Conservation (phyloP, 192 early-diverging fungal species). For the Gryganskiella cystojenkinii region DNA sequence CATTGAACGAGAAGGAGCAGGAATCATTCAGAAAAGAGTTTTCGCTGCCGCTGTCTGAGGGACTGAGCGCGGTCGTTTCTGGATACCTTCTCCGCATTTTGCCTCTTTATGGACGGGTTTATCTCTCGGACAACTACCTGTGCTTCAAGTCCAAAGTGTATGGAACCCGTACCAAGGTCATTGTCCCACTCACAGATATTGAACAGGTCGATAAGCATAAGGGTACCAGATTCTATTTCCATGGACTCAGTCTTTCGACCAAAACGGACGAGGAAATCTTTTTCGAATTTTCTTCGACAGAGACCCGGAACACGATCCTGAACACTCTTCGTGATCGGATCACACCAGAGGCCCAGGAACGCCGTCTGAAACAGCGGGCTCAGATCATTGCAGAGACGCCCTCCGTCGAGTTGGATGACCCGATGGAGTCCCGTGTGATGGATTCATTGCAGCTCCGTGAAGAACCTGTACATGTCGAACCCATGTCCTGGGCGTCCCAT, state of each 20-base stretch:
- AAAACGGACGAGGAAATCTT: conserved; percentile 63
- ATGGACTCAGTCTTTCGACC: conserved; percentile 59
- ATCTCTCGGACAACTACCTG: conserved; percentile 69
- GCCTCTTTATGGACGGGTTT: conserved; percentile 69
- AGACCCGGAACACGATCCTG: conserved; percentile 40
- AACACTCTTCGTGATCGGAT: conserved; percentile 28
- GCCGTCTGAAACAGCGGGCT: conserved; percentile 15
- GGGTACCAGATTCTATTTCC: conserved; percentile 54
- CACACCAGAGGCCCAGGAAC: conserved; percentile 30
- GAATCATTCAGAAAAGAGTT: conserved; percentile 63
- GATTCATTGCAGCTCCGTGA: conserved; percentile 43
- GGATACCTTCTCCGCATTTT: conserved; percentile 62
- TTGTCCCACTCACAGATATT: conserved; percentile 68
- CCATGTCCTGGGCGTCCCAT: conserved; percentile 30
- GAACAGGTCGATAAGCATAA: conserved; percentile 54
- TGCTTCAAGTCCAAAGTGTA: conserved; percentile 70
- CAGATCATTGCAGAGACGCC: conserved; percentile 38
- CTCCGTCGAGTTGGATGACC: conserved; percentile 33
- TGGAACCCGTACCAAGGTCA: conserved; percentile 61
- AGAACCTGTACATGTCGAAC: conserved; percentile 44
- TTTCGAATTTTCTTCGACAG: conserved; percentile 64
- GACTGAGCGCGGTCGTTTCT: conserved; percentile 59
- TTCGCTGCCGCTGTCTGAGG: conserved; percentile 65
- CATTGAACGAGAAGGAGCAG: conserved; percentile 30
- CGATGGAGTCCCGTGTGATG: conserved; percentile 24